phyloP scores from a whole-genome alignment of 805 yeast species.

The Kuraishia ogatae region DNA sequence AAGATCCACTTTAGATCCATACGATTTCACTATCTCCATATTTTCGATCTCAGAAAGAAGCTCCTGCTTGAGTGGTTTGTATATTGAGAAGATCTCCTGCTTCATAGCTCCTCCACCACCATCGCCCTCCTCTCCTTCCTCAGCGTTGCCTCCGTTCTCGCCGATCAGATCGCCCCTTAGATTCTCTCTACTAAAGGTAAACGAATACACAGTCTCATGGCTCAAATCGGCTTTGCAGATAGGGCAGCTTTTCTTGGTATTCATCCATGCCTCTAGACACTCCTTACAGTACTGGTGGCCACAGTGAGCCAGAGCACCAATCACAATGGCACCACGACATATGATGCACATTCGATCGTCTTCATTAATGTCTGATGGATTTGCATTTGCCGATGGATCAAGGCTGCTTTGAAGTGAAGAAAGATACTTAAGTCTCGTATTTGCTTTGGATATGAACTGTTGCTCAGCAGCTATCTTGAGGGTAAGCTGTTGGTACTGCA shows the following conservation, averaged over 20 bases:
- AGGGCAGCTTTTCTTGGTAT: constrained; percentile 57
- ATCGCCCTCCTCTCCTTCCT: constrained; percentile 7
- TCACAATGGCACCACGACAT: constrained; percentile 59
- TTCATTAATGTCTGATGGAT: constrained; percentile 14
- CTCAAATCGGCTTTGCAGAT: constrained; percentile 57
- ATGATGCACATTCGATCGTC: constrained; percentile 59
- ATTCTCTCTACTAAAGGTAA: constrained; percentile 49
- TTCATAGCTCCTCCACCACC: constrained; percentile 13
- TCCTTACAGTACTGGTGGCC: constrained; percentile 87
- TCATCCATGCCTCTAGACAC: constrained; percentile 69
- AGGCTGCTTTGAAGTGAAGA: constrained; percentile 25
- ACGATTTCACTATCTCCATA: constrained; percentile 35
- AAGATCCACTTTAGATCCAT: constrained; percentile 84
- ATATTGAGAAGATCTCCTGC: constrained; percentile 31
- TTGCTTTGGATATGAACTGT: constrained; percentile 17
- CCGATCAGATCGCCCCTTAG: constrained; percentile 37
- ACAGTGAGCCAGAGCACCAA: constrained; percentile 81
- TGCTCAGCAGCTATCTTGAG: constrained; percentile 11
- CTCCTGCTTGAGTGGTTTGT: constrained; percentile 33
- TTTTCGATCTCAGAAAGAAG: constrained; percentile 36
- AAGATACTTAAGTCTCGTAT: constrained; percentile 40
- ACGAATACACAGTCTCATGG: constrained; percentile 52
- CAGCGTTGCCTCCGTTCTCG: constrained; percentile 14
- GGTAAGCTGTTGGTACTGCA: constrained; percentile 3
- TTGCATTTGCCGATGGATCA: constrained; percentile 1